phyloP scores from a whole-genome alignment of 352 stramenopile species.

The Plasmopara muralis region DNA sequence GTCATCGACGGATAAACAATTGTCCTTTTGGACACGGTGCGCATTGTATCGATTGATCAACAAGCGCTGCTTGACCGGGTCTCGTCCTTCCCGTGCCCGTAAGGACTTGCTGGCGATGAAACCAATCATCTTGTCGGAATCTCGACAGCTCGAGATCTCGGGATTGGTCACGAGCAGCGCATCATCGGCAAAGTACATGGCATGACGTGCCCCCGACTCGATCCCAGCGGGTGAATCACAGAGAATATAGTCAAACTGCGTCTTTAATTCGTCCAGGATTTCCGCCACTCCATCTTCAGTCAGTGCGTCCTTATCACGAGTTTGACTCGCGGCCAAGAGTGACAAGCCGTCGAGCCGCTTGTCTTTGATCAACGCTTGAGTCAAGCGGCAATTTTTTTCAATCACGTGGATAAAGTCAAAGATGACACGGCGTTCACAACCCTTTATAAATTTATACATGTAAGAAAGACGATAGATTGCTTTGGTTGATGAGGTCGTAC shows the following conservation, averaged over 20 bases:
- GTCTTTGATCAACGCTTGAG: slow-evolving; percentile 88
- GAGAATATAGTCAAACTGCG: slow-evolving; percentile 87
- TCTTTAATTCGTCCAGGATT: slow-evolving; percentile 75
- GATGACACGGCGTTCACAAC: slow-evolving; percentile 89
- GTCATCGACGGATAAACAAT: slow-evolving; percentile 86
- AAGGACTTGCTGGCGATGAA: slow-evolving; percentile 89
- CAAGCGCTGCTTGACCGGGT: slow-evolving; percentile 74
- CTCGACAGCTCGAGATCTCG: slow-evolving; percentile 87
- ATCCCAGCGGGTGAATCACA: slow-evolving; percentile 88
- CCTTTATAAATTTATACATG: slow-evolving; percentile 6
- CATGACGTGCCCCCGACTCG: slow-evolving; percentile 83
- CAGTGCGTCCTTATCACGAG: slow-evolving; percentile 85
- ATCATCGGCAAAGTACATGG: slow-evolving; percentile 92
- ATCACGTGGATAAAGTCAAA: slow-evolving; percentile 95
- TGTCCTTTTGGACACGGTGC: slow-evolving; percentile 82
- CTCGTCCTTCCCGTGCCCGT: slow-evolving; percentile 67
- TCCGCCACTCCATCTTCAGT: slow-evolving; percentile 84
- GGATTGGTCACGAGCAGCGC: slow-evolving; percentile 92
- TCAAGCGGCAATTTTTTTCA: slow-evolving; percentile 83
- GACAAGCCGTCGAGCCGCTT: slow-evolving; percentile 81
- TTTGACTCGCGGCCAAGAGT: slow-evolving; percentile 87
- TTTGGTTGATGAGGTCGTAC: slow-evolving; percentile 7
- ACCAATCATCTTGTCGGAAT: slow-evolving; percentile 95
- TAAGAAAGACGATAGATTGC: slow-evolving; percentile 7
- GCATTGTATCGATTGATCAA: slow-evolving; percentile 91